Evolutionary conservation across 352 stramenopile genomes (phyloP).

Genomic region (Thraustochytrium sp.): DNA sequence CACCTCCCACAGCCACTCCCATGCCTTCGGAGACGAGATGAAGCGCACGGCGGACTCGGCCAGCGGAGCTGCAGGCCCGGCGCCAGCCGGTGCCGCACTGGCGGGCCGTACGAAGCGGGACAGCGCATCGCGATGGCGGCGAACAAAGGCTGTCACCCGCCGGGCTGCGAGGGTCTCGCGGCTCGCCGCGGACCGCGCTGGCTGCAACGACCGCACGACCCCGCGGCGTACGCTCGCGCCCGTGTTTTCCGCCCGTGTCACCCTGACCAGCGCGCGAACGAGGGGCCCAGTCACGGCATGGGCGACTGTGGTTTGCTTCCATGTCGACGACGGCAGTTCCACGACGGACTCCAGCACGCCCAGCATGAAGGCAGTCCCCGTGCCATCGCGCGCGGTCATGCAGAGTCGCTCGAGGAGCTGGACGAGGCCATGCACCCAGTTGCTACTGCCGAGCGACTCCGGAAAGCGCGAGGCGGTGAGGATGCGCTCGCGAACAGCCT

Average conservation of each 20-base stretch:
- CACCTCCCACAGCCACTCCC: background rate
- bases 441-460: background rate
- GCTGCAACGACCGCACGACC: no score
- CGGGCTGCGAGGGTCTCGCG: no score
- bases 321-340: no score
- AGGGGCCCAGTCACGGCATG: background rate
- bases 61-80: no score
- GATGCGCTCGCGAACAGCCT: background rate
- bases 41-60: no score
- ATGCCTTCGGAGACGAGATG: no score
- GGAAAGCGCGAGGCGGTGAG: background rate
- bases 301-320: background rate
- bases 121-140: no score
- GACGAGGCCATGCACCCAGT: background rate
- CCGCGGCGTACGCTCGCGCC: background rate
- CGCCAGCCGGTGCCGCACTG: no score
- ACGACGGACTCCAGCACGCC: background rate
- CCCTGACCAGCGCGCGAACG: background rate
- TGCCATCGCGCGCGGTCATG: background rate
- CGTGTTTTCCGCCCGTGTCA: background rate
- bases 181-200: no score
- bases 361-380: background rate
- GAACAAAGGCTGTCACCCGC: no score
- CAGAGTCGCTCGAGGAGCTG: background rate
- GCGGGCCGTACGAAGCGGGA: no score